Evolutionary conservation across 164 flowering plant species (phyloP).

Genomic region (Buxus sempervirens): DNA sequence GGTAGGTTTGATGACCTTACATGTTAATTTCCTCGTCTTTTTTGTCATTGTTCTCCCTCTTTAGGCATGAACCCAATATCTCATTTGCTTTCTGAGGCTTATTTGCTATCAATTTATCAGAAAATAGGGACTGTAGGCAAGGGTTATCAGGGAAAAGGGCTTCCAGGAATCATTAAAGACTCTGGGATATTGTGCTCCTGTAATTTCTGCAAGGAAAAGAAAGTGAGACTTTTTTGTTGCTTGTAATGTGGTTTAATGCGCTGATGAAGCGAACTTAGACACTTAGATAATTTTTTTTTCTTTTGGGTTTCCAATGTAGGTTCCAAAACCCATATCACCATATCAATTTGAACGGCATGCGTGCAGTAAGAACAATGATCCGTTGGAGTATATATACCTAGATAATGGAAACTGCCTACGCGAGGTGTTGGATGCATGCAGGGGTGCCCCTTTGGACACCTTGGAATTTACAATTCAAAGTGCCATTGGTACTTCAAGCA

Average conservation of each 20-base stretch:
- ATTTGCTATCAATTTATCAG: neutral
- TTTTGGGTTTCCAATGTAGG: conserved; percentile 29
- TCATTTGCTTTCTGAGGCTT: conserved; percentile 2
- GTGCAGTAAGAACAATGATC: conserved; percentile 46
- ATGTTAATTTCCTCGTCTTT: no score
- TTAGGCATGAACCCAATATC: neutral
- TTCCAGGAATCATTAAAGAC: conserved; percentile 57
- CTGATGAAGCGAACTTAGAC: no score
- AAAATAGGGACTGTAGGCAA: conserved; percentile 40
- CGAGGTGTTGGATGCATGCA: conserved; percentile 47
- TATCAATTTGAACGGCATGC: conserved; percentile 61
- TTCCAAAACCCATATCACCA: conserved; percentile 45
- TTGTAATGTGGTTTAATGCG: neutral
- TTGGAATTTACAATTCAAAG: conserved; percentile 34
- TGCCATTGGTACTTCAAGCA: conserved; percentile 21
- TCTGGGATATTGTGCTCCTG: conserved; percentile 61
- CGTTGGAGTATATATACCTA: conserved; percentile 48
- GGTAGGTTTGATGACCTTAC: conserved; percentile 28
- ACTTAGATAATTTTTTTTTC: neutral
- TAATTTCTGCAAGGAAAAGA: conserved; percentile 42
- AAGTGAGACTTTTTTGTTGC: conserved; percentile 31
- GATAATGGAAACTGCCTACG: conserved; percentile 55
- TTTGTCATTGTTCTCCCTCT: neutral
- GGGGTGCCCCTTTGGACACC: conserved; percentile 28
- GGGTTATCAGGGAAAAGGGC: conserved; percentile 18